Base-by-base conservation (phyloP, 805 yeast genomes). In the Candida ficus region DNA sequence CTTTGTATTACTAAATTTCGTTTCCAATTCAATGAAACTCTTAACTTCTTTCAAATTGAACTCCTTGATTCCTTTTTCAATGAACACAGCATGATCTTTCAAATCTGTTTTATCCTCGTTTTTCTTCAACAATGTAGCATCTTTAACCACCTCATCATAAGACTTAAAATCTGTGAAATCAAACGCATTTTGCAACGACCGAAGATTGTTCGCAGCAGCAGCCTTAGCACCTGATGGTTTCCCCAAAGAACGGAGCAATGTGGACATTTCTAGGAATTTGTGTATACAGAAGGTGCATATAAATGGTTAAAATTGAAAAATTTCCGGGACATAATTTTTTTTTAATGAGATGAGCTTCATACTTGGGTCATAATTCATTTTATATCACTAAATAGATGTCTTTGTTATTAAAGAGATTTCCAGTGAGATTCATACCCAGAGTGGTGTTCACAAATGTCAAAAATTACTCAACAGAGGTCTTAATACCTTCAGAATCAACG, bases 21-120 rank as follows among this genome's bases (percentile, higher is more conserved):
- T 14, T 20, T 54, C 57, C 7, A 41, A 22, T 13, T 36, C 22
- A 2, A 54, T 19, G 7, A 54, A 31, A 3, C 33, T 19, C 32
- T 44, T 37, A 9, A 51, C n/a, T 12, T 54, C 58, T 2, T 28
- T 29, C 31, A 52, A 10, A 16, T 44, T 45, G 39, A 49, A 41
- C 9, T 39, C 37, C 35, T 49, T 45, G 16, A 53, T 48, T 11
- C 37, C 19, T 23, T 48, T 50, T 30, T 41, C 41, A 5, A 39
- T 38, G 38, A 51, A 50, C 2, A 52, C 32, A n/a, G 41, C 21
- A 10, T 35, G 38, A 20, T 40, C 39, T 22, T 7, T 33, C 22
- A 7, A n/a, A 5, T 16, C n/a, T n/a, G n/a, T n/a, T n/a, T n/a
- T 10, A 16, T 7, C 18, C 4, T 27, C 16, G 7, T 26, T 11